Base-by-base conservation (phyloP, 1,284 basidiomycete species). In the Ustilago loliicola region DNA sequence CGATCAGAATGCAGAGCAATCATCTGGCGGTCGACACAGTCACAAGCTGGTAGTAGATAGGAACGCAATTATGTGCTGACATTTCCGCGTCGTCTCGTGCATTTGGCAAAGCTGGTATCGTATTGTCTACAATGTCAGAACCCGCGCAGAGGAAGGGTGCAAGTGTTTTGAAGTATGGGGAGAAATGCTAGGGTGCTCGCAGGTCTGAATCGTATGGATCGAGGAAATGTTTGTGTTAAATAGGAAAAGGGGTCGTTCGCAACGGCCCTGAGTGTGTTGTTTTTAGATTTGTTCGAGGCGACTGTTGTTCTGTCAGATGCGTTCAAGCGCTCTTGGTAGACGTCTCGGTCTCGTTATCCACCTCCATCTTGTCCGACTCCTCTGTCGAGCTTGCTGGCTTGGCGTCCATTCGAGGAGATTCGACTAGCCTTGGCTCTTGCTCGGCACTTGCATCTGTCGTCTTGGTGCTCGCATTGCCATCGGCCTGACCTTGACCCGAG, bases 381-480 rank as follows among this genome's bases (percentile, higher is more conserved):
- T 68, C 48, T 29, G 51, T 61, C 42, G 66, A 64, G 61, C 53
- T 67, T 29, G 68, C 65, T 10, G 66, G 51, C 64, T 80, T 74
- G 60, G 79, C 69, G 25, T 71, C 75, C 65, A 61, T 54, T 23
- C 60, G 61, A 19, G 81, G 80, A 27, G 73, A 75, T 36, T 83
- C 81, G 38, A 80, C 78, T 23, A 83, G 55, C 55, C 72, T 77
- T 30, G 81, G 81, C 59, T 79, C 59, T 65, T 72, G 51, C 27
- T 34, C 57, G 7, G 62, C 62, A 23, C 48, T 50, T 50, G 25
- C 48, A 27, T 50, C 48, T 10, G 48, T 50, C 6, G 48, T 50
- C 27, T 50, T 50, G 25, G 51, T 36, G 32, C 42, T 21, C 9
- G 50, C 45, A 29, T 50, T 45, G 36, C 36, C 61, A n/a, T 42